These are phyloP conservation scores for Botryotinia globosa DNA, from an alignment of 2,329 filamentous ascomycete genomes.

Conservation along the genomic window DNA sequence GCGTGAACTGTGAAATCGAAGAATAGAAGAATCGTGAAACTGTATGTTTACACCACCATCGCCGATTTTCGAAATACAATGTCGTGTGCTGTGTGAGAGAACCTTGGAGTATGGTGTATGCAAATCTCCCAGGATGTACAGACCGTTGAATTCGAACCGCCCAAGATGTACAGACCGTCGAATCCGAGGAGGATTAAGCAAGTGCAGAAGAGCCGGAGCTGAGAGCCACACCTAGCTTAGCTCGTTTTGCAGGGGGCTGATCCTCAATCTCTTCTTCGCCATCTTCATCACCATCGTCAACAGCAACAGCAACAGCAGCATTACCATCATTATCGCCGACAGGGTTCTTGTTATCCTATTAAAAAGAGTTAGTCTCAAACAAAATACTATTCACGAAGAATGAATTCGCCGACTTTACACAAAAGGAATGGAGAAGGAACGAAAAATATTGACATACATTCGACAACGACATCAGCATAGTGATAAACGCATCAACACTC, in stretches of 20 bases:
- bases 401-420: neutral
- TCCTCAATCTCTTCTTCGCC: neutral
- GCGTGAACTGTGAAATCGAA: neutral
- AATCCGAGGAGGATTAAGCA: neutral
- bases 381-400: too few relatives aligned
- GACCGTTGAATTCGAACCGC: neutral
- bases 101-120: neutral
- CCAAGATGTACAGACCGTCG: neutral
- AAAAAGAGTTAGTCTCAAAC: neutral
- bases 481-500: slow-evolving; percentile 28
- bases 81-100: neutral
- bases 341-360: neutral
- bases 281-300: neutral
- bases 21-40: neutral
- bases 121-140: neutral
- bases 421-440: too few relatives aligned
- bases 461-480: slow-evolving; percentile 22
- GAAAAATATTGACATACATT: neutral
- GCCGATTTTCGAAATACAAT: neutral
- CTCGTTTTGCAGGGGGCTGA: neutral
- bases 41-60: neutral
- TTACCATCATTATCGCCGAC: neutral
- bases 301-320: neutral
- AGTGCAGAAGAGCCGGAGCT: neutral
- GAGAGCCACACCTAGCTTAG: neutral